Conservation (phyloP, 441 rosid genomes). For the Dalechampia spathulata region DNA sequence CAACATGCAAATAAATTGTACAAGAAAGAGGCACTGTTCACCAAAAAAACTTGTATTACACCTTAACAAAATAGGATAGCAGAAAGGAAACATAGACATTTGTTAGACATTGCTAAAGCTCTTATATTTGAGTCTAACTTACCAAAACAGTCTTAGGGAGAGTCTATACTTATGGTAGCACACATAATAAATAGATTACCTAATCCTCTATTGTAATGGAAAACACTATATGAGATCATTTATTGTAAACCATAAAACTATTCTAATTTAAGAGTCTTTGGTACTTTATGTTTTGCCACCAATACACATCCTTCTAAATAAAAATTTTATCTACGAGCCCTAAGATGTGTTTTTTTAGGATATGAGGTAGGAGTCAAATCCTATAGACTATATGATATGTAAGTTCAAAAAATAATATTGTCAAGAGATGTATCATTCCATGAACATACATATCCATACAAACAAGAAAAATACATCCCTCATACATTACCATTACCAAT, state of each 20-base stretch:
- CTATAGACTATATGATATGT: too few relatives aligned
- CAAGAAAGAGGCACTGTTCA: too few relatives aligned
- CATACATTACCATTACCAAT: too few relatives aligned
- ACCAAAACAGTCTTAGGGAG: too few relatives aligned
- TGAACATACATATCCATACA: background rate
- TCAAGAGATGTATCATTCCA: background rate
- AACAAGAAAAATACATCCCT: too few relatives aligned
- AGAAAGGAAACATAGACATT: too few relatives aligned
- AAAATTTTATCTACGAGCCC: background rate
- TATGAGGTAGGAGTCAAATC: background rate
- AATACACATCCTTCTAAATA: background rate
- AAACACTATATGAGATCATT: background rate
- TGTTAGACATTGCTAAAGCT: too few relatives aligned
- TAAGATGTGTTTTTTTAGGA: background rate
- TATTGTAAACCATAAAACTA: background rate
- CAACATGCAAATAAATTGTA: too few relatives aligned
- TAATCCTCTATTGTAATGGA: background rate
- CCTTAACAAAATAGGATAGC: too few relatives aligned
- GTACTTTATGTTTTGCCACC: background rate
- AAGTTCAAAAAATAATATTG: too few relatives aligned
- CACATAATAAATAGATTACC: background rate
- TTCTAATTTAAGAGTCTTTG: background rate
- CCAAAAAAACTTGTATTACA: too few relatives aligned
- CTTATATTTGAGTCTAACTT: too few relatives aligned
- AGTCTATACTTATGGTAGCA: background rate